A percentile compares a stretch with the other conserved stretches of the same genome.
These are phyloP conservation scores for Diaporthe sp. DNA, from an alignment of 2,329 filamentous ascomycete species.

Conservation along the genomic window DNA sequence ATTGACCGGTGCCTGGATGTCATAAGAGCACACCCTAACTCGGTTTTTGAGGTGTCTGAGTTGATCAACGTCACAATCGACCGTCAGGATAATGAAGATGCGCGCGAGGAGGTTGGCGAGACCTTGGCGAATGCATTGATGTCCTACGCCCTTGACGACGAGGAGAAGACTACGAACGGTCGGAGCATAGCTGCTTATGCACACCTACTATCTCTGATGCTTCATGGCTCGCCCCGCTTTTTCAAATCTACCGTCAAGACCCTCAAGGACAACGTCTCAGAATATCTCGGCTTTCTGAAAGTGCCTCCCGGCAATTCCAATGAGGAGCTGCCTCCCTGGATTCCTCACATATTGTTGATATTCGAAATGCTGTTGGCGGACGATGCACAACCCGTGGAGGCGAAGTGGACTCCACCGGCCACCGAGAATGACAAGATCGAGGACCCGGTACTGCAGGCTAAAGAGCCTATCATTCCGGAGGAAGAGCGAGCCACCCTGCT, in stretches of 20 bases:
- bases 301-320: constrained; percentile 74
- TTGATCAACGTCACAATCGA: constrained; percentile 82
- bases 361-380: constrained; percentile 92
- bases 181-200: constrained; percentile 86
- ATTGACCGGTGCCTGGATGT: constrained; percentile 94
- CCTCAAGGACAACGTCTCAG: constrained; percentile 81
- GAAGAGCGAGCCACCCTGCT: constrained; percentile 81
- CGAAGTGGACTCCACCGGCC: constrained; percentile 75
- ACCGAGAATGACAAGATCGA: constrained; percentile 63
- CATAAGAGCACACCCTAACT: constrained; percentile 86
- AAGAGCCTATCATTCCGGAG: constrained; percentile 72
- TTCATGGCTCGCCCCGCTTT: constrained; percentile 83
- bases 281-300: constrained; percentile 84
- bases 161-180: constrained; percentile 74
- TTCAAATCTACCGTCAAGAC: constrained; percentile 82
- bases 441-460: constrained; percentile 69
- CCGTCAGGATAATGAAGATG: constrained; percentile 67
- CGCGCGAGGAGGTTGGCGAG: constrained; percentile 80
- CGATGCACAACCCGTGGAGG: constrained; percentile 84
- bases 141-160: constrained; percentile 72
- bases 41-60: constrained; percentile 92
- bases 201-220: constrained; percentile 87
- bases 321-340: constrained; percentile 91
- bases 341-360: constrained; percentile 89
- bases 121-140: constrained; percentile 89